Conservation (phyloP, 208 protist species). For the Leishmania turanica region DNA sequence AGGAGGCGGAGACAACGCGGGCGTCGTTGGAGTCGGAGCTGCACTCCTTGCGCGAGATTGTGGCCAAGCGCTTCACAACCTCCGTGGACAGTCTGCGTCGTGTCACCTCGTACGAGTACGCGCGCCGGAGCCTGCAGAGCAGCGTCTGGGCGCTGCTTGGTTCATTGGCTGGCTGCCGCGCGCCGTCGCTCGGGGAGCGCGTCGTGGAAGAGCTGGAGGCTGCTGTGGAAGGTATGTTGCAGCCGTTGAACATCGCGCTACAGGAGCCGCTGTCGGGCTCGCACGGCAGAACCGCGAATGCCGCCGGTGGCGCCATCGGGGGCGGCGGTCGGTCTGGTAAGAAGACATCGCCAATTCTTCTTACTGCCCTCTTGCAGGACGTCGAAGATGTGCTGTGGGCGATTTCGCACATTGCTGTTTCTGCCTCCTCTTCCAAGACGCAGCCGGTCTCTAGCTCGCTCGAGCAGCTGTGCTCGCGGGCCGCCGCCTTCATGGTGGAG, state of each 20-base stretch:
- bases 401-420: constrained; percentile 6
- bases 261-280: constrained; percentile 26
- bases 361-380: constrained; percentile 24
- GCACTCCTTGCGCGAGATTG: constrained; percentile 40
- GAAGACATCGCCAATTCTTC: constrained; percentile 6
- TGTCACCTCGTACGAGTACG: constrained; percentile 25
- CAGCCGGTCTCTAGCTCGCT: background rate
- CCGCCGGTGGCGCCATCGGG: background rate
- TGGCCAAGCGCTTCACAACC: constrained; percentile 48
- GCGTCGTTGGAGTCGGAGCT: constrained; percentile 51
- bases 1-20: constrained; percentile 27
- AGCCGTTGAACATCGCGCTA: constrained; percentile 36
- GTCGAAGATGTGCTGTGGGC: constrained; percentile 44
- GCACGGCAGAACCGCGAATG: constrained; percentile 1
- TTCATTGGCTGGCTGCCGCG: constrained; percentile 2
- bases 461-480: constrained; percentile 23
- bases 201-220: constrained; percentile 27
- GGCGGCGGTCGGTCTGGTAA: background rate
- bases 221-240: constrained; percentile 41
- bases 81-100: constrained; percentile 17
- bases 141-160: constrained; percentile 14
- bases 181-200: constrained; percentile 8
- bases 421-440: background rate
- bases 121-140: constrained; percentile 19
- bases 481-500: constrained; percentile 10